Percentiles rank a stretch among this genome's conserved stretches.
phyloP scores from a whole-genome alignment of 2,329 filamentous ascomycete species.

The Pseudogymnoascus sp. region DNA sequence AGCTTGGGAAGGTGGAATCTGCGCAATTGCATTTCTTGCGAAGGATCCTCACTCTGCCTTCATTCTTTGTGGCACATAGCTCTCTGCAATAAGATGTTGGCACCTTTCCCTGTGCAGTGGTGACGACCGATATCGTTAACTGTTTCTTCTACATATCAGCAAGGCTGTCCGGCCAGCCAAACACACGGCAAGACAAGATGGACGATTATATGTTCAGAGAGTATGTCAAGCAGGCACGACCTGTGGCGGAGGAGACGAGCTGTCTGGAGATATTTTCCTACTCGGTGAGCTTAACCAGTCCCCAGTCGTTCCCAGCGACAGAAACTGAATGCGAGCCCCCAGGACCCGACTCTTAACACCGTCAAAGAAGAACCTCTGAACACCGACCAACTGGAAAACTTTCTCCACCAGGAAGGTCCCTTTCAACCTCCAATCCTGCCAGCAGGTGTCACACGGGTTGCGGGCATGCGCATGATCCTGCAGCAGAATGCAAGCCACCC shows the following conservation, averaged over 20 bases:
- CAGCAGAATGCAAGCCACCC: slow-evolving; percentile 40
- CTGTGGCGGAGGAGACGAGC: slow-evolving; percentile 22
- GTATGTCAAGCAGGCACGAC: slow-evolving; percentile 23
- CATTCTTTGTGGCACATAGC: background rate
- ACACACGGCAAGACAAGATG: slow-evolving; percentile 16
- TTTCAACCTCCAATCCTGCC: slow-evolving; percentile 23
- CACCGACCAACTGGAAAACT: slow-evolving; percentile 28
- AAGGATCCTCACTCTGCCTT: background rate
- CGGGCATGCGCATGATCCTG: slow-evolving; percentile 14
- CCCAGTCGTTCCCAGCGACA: background rate
- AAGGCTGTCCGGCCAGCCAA: background rate
- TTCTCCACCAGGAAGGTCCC: slow-evolving; percentile 24
- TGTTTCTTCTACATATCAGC: background rate
- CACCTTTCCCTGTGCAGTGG: background rate
- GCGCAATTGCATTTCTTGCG: background rate
- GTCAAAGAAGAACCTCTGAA: slow-evolving; percentile 27
- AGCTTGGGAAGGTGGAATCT: background rate
- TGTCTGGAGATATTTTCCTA: slow-evolving; percentile 28
- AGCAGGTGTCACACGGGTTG: slow-evolving; percentile 15
- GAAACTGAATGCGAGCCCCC: slow-evolving; percentile 2
- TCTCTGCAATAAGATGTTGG: background rate
- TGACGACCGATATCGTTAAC: slow-evolving; percentile 1
- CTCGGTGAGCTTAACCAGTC: slow-evolving; percentile 20
- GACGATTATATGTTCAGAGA: slow-evolving; percentile 29
- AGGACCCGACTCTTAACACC: slow-evolving; percentile 24